These are phyloP conservation scores for Scheffersomyces segobiensis DNA, from an alignment of 1,139 yeast species.

Conservation along the genomic window DNA sequence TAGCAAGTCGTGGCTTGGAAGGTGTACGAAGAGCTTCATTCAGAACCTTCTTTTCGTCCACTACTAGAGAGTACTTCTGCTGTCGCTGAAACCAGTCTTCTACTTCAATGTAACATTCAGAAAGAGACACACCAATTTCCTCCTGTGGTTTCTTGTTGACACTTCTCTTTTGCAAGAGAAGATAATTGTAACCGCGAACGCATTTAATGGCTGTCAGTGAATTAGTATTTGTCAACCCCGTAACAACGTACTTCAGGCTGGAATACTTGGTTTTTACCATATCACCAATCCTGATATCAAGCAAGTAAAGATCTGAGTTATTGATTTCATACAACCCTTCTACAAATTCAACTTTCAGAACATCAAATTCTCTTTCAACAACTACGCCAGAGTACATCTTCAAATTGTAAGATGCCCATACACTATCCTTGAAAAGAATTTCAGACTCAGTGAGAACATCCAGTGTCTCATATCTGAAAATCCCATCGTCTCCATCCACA, in stretches of 20 bases:
- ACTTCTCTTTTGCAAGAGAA: constrained; percentile 30
- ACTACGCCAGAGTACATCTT: constrained; percentile 37
- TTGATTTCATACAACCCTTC: constrained; percentile 32
- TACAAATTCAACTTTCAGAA: constrained; percentile 33
- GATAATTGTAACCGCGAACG: constrained; percentile 58
- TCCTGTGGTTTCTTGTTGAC: constrained; percentile 14
- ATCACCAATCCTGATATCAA: constrained; percentile 43
- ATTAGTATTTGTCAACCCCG: constrained; percentile 36
- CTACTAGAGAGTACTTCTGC: constrained; percentile 18
- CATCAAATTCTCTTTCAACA: constrained; percentile 17
- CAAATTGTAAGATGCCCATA: constrained; percentile 40
- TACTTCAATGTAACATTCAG: constrained; percentile 34
- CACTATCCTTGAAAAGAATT: constrained; percentile 23
- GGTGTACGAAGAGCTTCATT: neutral
- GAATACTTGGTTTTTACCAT: constrained; percentile 19
- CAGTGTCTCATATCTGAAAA: constrained; percentile 23
- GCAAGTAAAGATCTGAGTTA: constrained; percentile 28
- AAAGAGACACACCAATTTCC: constrained; percentile 14
- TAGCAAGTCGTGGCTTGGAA: neutral
- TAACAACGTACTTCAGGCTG: constrained; percentile 34
- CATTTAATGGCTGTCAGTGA: constrained; percentile 39
- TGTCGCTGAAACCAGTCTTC: constrained; percentile 45
- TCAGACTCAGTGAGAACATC: constrained; percentile 16
- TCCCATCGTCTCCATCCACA: neutral
- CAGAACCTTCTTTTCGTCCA: constrained; percentile 6